These are phyloP conservation scores for Crithidia expoeki DNA, from an alignment of 208 protist species.

Conservation along the genomic window DNA sequence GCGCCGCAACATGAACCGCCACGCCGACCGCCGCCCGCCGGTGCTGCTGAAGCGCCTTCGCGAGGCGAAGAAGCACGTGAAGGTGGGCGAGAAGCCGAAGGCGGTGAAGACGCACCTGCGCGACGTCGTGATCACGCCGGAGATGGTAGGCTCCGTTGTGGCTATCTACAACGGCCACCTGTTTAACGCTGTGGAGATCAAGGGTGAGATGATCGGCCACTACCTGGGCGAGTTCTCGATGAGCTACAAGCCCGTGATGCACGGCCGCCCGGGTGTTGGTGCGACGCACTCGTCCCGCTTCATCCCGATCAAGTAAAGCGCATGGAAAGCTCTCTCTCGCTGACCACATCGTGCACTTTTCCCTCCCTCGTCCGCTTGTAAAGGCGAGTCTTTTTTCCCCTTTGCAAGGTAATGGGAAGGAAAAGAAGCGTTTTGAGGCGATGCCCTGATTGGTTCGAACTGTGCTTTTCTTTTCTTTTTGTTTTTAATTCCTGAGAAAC, in stretches of 20 bases:
- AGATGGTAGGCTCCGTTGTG: constrained; percentile 99
- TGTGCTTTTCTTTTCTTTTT: too few relatives aligned
- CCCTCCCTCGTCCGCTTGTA: too few relatives aligned
- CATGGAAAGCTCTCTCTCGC: neutral
- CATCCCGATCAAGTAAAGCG: constrained; percentile 74
- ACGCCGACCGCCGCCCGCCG: constrained; percentile 91
- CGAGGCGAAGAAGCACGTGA: constrained; percentile 96
- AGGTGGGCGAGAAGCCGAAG: constrained; percentile 97
- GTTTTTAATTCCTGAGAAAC: too few relatives aligned
- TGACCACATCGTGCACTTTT: too few relatives aligned
- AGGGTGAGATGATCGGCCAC: constrained; percentile 99
- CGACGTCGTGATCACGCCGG: constrained; percentile 99
- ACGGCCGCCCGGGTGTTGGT: constrained; percentile 99
- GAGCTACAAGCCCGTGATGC: constrained; percentile 98
- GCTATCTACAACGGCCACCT: constrained; percentile 99
- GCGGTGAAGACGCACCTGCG: constrained; percentile 99
- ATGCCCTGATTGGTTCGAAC: too few relatives aligned
- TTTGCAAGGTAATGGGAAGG: too few relatives aligned
- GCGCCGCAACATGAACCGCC: constrained; percentile 95
- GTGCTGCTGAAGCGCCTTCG: constrained; percentile 97
- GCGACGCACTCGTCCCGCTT: constrained; percentile 96
- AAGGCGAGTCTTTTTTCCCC: too few relatives aligned
- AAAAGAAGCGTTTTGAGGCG: too few relatives aligned
- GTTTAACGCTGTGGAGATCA: constrained; percentile 99
- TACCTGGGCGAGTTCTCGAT: constrained; percentile 99